Percentiles rank a stretch among this genome's conserved stretches.
phyloP scores from a whole-genome alignment of 2,329 filamentous ascomycete genomes.

The Pseudopithomyces maydicus region DNA sequence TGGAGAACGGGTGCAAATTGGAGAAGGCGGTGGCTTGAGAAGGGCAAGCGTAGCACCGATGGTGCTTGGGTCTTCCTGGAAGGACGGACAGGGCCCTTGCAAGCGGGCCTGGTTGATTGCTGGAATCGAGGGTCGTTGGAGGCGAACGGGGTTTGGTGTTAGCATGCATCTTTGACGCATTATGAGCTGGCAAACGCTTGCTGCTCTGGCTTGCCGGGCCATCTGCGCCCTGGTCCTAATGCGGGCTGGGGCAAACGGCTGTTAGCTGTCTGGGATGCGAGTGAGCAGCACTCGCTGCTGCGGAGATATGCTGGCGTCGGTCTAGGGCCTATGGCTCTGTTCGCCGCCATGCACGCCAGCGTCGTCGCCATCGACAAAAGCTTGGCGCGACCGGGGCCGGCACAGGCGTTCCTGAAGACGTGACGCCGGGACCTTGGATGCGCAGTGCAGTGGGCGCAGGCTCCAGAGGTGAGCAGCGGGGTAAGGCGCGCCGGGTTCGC shows the following conservation, averaged over 20 bases:
- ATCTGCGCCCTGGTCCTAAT: conserved; percentile 42
- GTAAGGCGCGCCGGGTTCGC: conserved; percentile 4
- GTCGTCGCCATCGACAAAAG: conserved; percentile 19
- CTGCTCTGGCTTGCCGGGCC: conserved; percentile 37
- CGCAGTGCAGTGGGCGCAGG: not conserved
- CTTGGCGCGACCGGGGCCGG: conserved; percentile 32
- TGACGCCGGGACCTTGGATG: conserved; percentile 3
- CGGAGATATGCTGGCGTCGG: conserved; percentile 30
- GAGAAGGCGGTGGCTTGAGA: conserved; percentile 36
- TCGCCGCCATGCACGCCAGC: conserved; percentile 13
- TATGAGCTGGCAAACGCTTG: conserved; percentile 47
- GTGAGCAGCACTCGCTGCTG: conserved; percentile 41
- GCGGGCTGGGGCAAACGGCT: conserved; percentile 43
- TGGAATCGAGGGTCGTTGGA: conserved; percentile 39
- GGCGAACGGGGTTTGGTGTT: conserved; percentile 43
- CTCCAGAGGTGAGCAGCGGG: not conserved
- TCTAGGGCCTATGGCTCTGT: conserved; percentile 26
- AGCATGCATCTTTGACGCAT: conserved; percentile 39
- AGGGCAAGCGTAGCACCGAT: conserved; percentile 38
- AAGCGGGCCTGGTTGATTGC: conserved; percentile 38
- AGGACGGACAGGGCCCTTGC: conserved; percentile 22
- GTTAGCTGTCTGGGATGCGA: conserved; percentile 37
- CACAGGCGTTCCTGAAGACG: conserved; percentile 25
- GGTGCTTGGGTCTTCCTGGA: conserved; percentile 38
- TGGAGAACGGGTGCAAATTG: conserved; percentile 37